phyloP scores from a whole-genome alignment of 768 basidiomycete species.

The Termitomyces sp. region DNA sequence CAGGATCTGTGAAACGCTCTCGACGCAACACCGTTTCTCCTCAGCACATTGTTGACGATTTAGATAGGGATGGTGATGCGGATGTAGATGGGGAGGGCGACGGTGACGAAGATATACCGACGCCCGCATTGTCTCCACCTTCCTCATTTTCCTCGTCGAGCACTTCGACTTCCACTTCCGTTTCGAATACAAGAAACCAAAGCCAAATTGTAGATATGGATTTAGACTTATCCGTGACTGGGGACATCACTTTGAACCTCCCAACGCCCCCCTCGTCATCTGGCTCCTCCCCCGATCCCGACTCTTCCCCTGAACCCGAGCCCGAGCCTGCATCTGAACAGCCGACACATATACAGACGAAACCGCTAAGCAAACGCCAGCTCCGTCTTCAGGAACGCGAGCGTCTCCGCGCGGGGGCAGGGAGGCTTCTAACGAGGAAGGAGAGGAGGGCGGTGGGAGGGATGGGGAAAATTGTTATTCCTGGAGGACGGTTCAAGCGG shows the following conservation, averaged over 20 bases:
- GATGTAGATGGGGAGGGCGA: neutral
- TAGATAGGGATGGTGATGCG: slow-evolving; percentile 5
- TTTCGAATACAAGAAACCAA: neutral
- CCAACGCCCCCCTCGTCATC: neutral
- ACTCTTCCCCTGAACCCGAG: neutral
- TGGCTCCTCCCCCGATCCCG: neutral
- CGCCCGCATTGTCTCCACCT: slow-evolving; percentile 8
- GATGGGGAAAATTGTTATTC: slow-evolving; percentile 62
- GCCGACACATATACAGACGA: neutral
- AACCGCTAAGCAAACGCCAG: neutral
- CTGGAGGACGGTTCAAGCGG: slow-evolving; percentile 46
- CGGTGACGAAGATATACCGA: neutral
- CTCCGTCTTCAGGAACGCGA: neutral
- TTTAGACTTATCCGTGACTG: no score
- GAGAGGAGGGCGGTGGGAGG: slow-evolving; percentile 62
- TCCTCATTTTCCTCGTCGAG: neutral
- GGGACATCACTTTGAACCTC: neutral
- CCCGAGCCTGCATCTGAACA: neutral
- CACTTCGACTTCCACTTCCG: neutral
- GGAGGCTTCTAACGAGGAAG: slow-evolving; percentile 50
- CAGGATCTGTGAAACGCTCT: slow-evolving; percentile 7
- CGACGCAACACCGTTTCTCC: neutral
- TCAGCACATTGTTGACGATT: slow-evolving; percentile 9
- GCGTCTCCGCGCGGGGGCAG: slow-evolving; percentile 2
- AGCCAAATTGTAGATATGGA: neutral